Evolutionary conservation across 352 stramenopile species (phyloP).

Genomic region (Pythium apleroticum): DNA sequence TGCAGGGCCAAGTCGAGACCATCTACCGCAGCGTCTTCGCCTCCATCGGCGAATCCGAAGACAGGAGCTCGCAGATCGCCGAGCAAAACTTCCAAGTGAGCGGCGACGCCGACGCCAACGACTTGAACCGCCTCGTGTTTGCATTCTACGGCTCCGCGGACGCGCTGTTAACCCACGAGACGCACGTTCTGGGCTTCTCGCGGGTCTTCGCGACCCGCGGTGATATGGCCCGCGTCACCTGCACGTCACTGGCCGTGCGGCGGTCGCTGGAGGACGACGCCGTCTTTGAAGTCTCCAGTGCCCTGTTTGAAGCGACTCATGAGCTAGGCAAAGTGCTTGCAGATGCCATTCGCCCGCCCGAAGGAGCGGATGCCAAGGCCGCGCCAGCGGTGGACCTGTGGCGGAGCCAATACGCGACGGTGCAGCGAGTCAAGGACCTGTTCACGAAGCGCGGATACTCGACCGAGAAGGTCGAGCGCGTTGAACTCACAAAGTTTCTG

Average conservation of each 20-base stretch:
- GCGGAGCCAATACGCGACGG: slow-evolving; percentile 4
- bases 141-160: background rate
- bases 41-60: background rate
- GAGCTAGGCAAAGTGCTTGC: slow-evolving; percentile 5
- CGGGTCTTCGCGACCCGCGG: slow-evolving; percentile 5
- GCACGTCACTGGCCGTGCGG: background rate
- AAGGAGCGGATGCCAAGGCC: too few species aligned
- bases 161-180: background rate
- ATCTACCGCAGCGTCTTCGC: background rate
- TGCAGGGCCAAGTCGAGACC: background rate
- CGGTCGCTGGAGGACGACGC: background rate
- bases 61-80: background rate
- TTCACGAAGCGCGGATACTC: background rate
- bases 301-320: slow-evolving; percentile 4
- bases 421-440: background rate
- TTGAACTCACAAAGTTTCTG: background rate
- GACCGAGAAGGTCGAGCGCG: background rate
- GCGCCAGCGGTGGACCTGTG: background rate
- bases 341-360: background rate
- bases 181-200: background rate
- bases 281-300: background rate
- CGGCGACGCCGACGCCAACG: background rate
- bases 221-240: background rate
- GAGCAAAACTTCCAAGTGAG: background rate
- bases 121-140: background rate